Base-by-base conservation (phyloP, 768 basidiomycete genomes). In the Antrodiella citrinella region DNA sequence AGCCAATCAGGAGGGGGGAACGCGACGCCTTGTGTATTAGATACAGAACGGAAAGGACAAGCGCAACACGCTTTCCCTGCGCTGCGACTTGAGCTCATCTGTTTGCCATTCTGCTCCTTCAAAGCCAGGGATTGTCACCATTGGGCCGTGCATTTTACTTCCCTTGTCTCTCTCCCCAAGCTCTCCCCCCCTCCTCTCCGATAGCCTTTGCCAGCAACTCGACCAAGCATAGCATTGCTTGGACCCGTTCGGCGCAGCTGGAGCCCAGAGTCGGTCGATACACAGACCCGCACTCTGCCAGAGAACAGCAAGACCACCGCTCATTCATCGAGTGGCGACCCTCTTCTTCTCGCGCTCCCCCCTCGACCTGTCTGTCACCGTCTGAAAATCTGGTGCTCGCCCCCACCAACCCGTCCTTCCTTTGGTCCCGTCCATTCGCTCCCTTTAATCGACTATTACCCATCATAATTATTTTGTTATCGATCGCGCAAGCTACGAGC, bases 41-140 rank as follows among this genome's bases (percentile, higher is more conserved):
- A 57, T 52, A 52, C 41, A 45, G 49, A 43, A 44, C 52, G 51
- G 49, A 52, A 52, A 48, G 57, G 57, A 56, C 61, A 60, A 56
- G 58, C 57, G 60, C 43, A 54, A 59, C 62, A 60, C 62, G 52
- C 53, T 47, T 53, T 45, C 58, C 58, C 57, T 61, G 22, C 57
- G 56, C 54, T 53, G 59, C 58, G 54, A 58, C 51, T 56, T 47
- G 45, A 48, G 56, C 48, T 56, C 51, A 52, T 55, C 49, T 48
- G 55, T 57, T 53, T 51, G 45, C 52, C 54, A 58, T 55, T 53
- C 55, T 42, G 58, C 54, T 35, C 30, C 54, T 59, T 60, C 51
- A 64, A 64, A 59, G 55, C 56, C 21, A 41, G 49, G 54, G 55
- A 57, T 54, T 54, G 55, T 53, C 56, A 54, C 53, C 57, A 53